phyloP scores from a whole-genome alignment of 1,284 basidiomycete genomes.

The Pseudozyma hubeiensis region DNA sequence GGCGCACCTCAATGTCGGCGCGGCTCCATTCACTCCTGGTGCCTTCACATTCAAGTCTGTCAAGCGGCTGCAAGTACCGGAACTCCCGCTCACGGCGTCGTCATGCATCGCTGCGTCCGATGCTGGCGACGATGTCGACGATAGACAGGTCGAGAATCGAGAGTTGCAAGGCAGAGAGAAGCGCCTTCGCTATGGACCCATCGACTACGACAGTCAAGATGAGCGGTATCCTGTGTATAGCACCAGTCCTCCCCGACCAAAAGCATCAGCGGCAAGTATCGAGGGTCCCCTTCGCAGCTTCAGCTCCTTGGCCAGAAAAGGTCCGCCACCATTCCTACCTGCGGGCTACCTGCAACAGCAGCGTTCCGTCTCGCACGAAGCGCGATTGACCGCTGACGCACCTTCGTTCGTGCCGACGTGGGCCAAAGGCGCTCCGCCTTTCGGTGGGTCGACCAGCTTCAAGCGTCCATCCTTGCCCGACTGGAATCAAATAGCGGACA shows the following conservation, averaged over 20 bases:
- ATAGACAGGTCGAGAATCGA: slow-evolving; percentile 10
- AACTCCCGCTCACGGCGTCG: background rate
- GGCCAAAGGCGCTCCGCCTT: slow-evolving; percentile 15
- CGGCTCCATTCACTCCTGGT: slow-evolving; percentile 57
- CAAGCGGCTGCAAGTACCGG: slow-evolving; percentile 37
- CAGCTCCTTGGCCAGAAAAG: slow-evolving; percentile 33
- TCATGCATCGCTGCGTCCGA: background rate
- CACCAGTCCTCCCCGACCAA: slow-evolving; percentile 45
- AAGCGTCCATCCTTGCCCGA: slow-evolving; percentile 48
- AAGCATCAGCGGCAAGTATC: slow-evolving; percentile 54
- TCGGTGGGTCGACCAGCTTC: slow-evolving; percentile 24
- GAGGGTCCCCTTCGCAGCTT: slow-evolving; percentile 53
- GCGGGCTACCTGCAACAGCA: slow-evolving; percentile 21
- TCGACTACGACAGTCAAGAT: slow-evolving; percentile 38
- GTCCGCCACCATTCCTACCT: slow-evolving; percentile 49
- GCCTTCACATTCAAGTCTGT: slow-evolving; percentile 59
- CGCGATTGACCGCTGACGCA: slow-evolving; percentile 46
- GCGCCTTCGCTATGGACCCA: slow-evolving; percentile 42
- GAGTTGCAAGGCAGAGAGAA: slow-evolving; percentile 57
- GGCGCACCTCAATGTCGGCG: slow-evolving; percentile 52
- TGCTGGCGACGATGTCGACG: background rate
- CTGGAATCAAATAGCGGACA: slow-evolving; percentile 25
- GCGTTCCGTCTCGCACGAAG: slow-evolving; percentile 35
- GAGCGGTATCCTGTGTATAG: slow-evolving; percentile 19
- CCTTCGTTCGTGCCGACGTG: slow-evolving; percentile 56